Conservation (phyloP, 306 rosid species). For the Cajanus cajan region DNA sequence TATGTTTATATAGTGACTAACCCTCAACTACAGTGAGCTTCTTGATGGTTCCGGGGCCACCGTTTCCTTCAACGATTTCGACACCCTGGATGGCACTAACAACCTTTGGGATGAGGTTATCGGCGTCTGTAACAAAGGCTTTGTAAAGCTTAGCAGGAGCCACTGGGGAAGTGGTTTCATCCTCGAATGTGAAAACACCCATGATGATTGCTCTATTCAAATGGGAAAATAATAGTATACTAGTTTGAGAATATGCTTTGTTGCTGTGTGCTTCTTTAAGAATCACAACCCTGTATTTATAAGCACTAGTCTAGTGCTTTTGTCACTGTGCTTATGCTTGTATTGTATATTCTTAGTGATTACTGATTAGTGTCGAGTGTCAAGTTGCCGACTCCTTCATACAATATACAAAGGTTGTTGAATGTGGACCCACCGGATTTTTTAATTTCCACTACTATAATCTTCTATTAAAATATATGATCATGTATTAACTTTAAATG, state of each 20-base stretch:
- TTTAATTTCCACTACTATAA: no score
- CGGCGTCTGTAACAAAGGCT: slow-evolving; percentile 10
- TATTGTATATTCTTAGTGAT: no score
- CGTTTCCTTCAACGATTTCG: not conserved
- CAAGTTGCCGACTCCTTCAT: not conserved
- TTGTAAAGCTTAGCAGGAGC: slow-evolving; percentile 49
- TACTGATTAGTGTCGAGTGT: not conserved
- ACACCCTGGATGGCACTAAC: not conserved
- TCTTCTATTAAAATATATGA: no score
- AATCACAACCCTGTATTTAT: not conserved
- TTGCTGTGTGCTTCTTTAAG: not conserved
- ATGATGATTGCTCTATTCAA: slow-evolving; percentile 6
- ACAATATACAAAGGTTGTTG: no score
- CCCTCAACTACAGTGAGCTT: not conserved
- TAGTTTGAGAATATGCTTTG: not conserved
- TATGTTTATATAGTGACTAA: not conserved
- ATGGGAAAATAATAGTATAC: no score
- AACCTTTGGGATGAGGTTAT: not conserved
- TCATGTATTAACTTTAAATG: not conserved
- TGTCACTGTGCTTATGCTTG: no score
- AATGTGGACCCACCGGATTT: no score
- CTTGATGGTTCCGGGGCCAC: not conserved
- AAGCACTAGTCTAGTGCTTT: not conserved
- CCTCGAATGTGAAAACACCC: slow-evolving; percentile 51
- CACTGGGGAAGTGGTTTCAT: slow-evolving; percentile 33